These are phyloP conservation scores for Casuarina equisetifolia DNA, from an alignment of 306 rosid species.

Conservation along the genomic window DNA sequence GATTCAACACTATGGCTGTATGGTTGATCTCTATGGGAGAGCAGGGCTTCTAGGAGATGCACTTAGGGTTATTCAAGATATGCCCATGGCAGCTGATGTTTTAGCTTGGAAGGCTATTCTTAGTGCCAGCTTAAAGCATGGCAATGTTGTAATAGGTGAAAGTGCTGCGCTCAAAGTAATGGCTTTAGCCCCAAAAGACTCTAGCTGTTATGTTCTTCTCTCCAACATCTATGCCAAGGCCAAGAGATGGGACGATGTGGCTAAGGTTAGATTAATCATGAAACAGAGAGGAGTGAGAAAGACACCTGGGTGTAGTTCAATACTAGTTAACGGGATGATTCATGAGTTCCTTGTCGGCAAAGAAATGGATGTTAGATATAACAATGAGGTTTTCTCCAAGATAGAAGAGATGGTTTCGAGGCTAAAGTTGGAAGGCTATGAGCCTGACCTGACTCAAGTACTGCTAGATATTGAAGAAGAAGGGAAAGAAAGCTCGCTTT, in stretches of 20 bases:
- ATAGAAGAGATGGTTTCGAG: constrained; percentile 37
- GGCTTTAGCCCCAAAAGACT: constrained; percentile 47
- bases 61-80: constrained; percentile 28
- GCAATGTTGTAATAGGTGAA: constrained; percentile 30
- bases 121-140: constrained; percentile 46
- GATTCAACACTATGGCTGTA: constrained; percentile 53
- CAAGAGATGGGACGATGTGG: constrained; percentile 54
- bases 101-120: constrained; percentile 58
- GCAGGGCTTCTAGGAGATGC: constrained; percentile 47
- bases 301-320: constrained; percentile 54
- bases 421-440: constrained; percentile 53
- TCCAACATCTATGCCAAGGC: constrained; percentile 44
- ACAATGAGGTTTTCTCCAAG: constrained; percentile 28
- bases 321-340: constrained; percentile 42
- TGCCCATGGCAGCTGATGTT: constrained; percentile 51
- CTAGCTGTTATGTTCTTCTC: constrained; percentile 56
- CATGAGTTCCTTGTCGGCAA: constrained; percentile 46
- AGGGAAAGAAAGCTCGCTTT: constrained; percentile 39
- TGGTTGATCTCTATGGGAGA: constrained; percentile 49
- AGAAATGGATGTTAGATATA: constrained; percentile 33
- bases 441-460: constrained; percentile 49
- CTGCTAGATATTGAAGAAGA: constrained; percentile 47
- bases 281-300: constrained; percentile 41
- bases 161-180: constrained; percentile 43
- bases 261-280: constrained; percentile 42